Evolutionary conservation across 345 rosid genomes (phyloP).

Genomic region (Populus simonii): DNA sequence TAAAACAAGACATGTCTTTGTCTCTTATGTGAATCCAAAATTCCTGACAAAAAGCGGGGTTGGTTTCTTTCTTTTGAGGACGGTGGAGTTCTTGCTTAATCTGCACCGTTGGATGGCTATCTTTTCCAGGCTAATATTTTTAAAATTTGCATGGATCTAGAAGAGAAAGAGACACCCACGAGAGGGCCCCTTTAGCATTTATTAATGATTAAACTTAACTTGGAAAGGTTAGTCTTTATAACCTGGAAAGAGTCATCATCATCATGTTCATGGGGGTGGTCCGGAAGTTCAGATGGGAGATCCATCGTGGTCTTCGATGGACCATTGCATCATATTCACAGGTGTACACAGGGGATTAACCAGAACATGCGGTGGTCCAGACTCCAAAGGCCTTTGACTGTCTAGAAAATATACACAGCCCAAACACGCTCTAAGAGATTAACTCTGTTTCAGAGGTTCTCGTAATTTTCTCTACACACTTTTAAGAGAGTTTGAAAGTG

Average conservation of each 20-base stretch:
- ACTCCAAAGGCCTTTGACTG: not conserved
- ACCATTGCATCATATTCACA: no score
- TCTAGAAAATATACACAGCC: not conserved
- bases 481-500: no score
- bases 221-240: not conserved
- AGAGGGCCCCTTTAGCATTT: not conserved
- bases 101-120: not conserved
- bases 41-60: constrained; percentile 2
- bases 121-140: not conserved
- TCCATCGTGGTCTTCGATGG: not conserved
- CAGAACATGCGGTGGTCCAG: no score
- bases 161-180: not conserved
- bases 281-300: not conserved
- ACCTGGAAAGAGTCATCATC: not conserved
- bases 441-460: no score
- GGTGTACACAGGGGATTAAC: no score
- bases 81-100: not conserved
- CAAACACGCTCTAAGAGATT: not conserved
- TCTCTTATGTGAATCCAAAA: not conserved
- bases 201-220: not conserved
- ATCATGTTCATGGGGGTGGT: not conserved
- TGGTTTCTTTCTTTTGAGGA: not conserved
- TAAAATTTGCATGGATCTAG: not conserved
- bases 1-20: constrained; percentile 1
- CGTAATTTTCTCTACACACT: no score